These are phyloP conservation scores for Coffea humblotiana DNA, from an alignment of 305 asterid genomes.

Conservation along the genomic window DNA sequence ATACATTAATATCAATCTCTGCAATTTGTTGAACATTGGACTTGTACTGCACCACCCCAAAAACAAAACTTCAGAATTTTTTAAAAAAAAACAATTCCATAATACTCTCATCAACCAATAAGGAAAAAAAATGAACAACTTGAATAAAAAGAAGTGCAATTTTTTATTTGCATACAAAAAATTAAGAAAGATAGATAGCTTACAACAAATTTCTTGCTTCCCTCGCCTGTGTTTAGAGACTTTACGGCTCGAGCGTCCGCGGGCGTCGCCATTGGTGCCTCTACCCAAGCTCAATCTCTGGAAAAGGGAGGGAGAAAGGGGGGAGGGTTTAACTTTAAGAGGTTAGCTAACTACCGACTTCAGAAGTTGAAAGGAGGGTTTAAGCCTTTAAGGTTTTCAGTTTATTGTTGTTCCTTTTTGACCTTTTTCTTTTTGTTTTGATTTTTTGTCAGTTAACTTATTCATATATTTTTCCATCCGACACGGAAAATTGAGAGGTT, in stretches of 20 bases:
- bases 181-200: conserved; percentile 1
- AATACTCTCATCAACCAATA: neutral
- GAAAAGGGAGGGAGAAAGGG: neutral
- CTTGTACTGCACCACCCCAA: conserved; percentile 60
- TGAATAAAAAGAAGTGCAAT: neutral
- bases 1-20: conserved; percentile 72
- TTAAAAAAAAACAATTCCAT: conserved; percentile 1
- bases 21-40: conserved; percentile 56
- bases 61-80: conserved; percentile 9
- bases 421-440: no score
- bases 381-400: neutral
- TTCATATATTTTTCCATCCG: no score
- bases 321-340: neutral
- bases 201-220: conserved; percentile 44
- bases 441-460: no score
- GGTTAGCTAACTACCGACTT: neutral
- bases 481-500: no score
- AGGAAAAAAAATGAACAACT: neutral
- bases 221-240: conserved; percentile 40
- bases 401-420: no score
- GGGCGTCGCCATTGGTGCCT: conserved; percentile 34
- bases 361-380: neutral
- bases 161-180: neutral
- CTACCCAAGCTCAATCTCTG: neutral
- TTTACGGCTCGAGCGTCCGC: conserved; percentile 37